Evolutionary conservation across 164 flowering plant genomes (phyloP), one percentile per base, ranked within the genome.

Genomic region (Echeveria elegans): DNA sequence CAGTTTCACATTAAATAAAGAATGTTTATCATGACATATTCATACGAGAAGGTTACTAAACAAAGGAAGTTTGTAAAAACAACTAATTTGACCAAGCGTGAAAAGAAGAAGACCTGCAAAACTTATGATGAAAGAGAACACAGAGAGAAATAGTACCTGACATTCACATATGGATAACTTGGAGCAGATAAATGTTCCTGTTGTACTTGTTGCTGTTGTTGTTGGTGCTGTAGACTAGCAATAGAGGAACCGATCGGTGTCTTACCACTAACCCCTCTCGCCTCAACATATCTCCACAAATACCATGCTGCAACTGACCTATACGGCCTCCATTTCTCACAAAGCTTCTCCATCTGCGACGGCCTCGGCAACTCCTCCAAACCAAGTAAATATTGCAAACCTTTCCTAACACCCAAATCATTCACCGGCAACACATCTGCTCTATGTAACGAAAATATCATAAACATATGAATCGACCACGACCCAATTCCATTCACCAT

Each of bases 401-500:
- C 99, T 69, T 94, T 94, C 29, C 99, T 78, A 6, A 91, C 82
- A 10, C 90, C 87, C 29, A 91, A 82, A 73, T 94, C 99, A 15
- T 85, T 87, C 1, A 89, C 82, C 0, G 99, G 99, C 21, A 94
- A 77, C 19, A 94, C 99, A 69, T 94, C 99, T 1, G 99, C 96
- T 62, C 99, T 82, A 52, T 88, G 96, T 15, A 94, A 77, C 30
- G 96, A 88, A 73, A 89, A 88, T 24, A 94, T 89, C 99, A 94
- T 91, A 74, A 94, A 94, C 99, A 91, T 94, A 60, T 94, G 99
- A 6, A 89, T 96, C 0, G 97, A 89, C 99, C 99, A 91, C 1
- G 93, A 82, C 2, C 99, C 97, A 43, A 94, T 91, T 12, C 99
- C 99, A 72, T 91, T 88, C 23, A 94, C 99, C 99, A 94, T 94